phyloP scores from a whole-genome alignment of 179 eudicot genomes.

The Camellia oleifera region DNA sequence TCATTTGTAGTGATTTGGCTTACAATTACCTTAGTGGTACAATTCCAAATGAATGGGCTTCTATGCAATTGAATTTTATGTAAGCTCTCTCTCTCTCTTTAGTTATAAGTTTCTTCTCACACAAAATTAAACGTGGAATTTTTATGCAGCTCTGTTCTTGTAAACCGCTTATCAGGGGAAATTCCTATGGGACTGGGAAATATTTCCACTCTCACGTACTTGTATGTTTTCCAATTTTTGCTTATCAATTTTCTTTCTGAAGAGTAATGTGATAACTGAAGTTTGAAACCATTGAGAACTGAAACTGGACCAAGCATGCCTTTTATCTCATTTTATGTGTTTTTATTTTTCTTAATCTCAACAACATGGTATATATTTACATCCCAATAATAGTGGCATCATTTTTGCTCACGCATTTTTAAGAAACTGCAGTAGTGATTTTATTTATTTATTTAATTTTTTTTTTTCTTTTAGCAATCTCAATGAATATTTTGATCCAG shows the following conservation, averaged over 20 bases:
- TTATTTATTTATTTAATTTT: not conserved
- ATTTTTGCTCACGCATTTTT: not conserved
- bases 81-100: slow-evolving; percentile 23
- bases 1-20: slow-evolving; percentile 60
- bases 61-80: slow-evolving; percentile 51
- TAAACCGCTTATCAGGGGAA: slow-evolving; percentile 41
- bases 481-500: slow-evolving; percentile 29
- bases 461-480: slow-evolving; percentile 1
- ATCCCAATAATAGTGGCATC: not conserved
- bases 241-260: not conserved
- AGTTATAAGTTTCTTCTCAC: not conserved
- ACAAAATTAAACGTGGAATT: not conserved
- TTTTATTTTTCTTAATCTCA: not conserved
- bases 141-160: slow-evolving; percentile 46
- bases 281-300: slow-evolving; percentile 4
- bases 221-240: slow-evolving; percentile 27
- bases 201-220: slow-evolving; percentile 34
- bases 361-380: not conserved
- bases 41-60: slow-evolving; percentile 72
- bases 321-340: not conserved
- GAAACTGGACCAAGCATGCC: not conserved
- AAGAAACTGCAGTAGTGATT: not conserved
- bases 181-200: slow-evolving; percentile 38
- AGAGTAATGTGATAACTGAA: not conserved
- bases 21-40: slow-evolving; percentile 71